Percentiles rank a stretch among this genome's conserved stretches.
Conservation (phyloP, 805 yeast genomes). For the Priceomyces haplophilus region DNA sequence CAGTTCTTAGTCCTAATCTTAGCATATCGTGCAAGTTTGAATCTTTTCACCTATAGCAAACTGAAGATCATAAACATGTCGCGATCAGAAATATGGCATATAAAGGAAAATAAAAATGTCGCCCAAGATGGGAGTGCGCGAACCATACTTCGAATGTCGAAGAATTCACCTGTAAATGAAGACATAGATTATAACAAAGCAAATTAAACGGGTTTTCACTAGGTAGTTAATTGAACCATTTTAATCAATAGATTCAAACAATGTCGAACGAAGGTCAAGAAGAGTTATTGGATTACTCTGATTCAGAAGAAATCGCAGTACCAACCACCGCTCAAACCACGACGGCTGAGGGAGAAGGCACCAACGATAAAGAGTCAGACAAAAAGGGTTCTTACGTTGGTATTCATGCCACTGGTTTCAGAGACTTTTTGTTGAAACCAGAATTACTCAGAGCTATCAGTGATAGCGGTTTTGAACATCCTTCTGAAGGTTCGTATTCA, state of each 20-base stretch:
- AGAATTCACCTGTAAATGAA: neutral
- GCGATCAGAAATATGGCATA: neutral
- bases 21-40: neutral
- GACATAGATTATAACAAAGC: neutral
- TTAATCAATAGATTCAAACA: neutral
- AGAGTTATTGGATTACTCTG: constrained; percentile 98
- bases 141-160: neutral
- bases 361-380: constrained; percentile 58
- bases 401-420: constrained; percentile 97
- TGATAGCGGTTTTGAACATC: constrained; percentile 99
- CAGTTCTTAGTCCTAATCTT: neutral
- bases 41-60: neutral
- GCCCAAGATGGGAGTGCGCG: neutral
- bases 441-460: constrained; percentile 96
- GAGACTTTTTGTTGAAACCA: constrained; percentile 94
- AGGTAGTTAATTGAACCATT: neutral
- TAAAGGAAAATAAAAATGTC: neutral
- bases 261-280: constrained; percentile 99
- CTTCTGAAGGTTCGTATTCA: constrained; percentile 87
- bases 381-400: constrained; percentile 98
- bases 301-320: constrained; percentile 91
- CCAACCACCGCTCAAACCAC: constrained; percentile 47
- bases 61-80: neutral
- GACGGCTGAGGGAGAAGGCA: constrained; percentile 40
- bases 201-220: neutral